Percentiles rank a stretch among this genome's conserved stretches.
Evolutionary conservation across 768 basidiomycete species (phyloP).

Genomic region (Boletus tomentosulus): DNA sequence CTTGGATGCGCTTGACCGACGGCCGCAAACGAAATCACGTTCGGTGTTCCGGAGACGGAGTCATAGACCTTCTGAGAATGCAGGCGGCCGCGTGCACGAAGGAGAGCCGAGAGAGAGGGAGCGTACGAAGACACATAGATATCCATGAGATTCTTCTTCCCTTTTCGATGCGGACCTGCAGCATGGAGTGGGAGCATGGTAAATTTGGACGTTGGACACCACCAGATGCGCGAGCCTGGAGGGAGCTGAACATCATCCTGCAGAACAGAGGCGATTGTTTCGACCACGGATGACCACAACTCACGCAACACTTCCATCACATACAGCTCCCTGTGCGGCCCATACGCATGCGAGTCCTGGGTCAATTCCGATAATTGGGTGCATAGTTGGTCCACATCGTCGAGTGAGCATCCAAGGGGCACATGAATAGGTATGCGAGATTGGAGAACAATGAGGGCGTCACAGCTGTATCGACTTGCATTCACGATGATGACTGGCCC

Average conservation of each 20-base stretch:
- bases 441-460: neutral
- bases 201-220: neutral
- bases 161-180: neutral
- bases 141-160: neutral
- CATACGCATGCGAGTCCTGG: neutral
- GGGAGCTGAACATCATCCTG: no score
- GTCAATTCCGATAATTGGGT: neutral
- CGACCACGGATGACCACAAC: neutral
- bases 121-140: neutral
- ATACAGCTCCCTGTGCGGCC: neutral
- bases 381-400: neutral
- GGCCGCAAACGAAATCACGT: neutral
- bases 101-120: neutral
- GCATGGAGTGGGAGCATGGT: neutral
- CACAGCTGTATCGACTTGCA: neutral
- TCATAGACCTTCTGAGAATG: neutral
- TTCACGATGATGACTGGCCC: neutral
- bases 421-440: neutral
- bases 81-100: neutral
- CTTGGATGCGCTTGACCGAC: neutral
- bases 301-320: neutral
- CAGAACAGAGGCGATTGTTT: no score
- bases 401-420: neutral
- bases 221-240: neutral
- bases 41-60: neutral